These are phyloP conservation scores for Huntiella decipiens DNA, from an alignment of 2,329 filamentous ascomycete species.

Conservation along the genomic window DNA sequence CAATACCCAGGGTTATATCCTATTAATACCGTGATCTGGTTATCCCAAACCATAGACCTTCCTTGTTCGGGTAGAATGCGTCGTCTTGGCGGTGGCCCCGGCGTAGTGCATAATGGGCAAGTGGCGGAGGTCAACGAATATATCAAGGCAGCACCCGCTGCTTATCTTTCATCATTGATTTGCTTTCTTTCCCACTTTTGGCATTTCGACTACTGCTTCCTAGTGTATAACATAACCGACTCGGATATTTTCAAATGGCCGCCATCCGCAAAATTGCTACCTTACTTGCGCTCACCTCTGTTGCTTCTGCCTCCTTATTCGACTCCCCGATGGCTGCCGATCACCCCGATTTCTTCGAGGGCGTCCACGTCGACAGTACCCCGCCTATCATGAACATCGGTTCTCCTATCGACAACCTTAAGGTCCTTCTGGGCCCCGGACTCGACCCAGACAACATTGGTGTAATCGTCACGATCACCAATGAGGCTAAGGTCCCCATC, in stretches of 20 bases:
- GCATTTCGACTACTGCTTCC: background rate
- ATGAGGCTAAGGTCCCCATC: constrained; percentile 20
- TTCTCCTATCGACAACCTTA: background rate
- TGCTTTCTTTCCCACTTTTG: background rate
- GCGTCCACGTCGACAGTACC: no score
- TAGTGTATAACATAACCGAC: background rate
- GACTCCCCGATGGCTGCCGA: background rate
- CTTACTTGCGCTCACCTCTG: background rate
- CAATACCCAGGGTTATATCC: no score
- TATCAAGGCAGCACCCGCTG: background rate
- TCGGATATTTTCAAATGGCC: background rate
- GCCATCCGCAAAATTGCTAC: background rate
- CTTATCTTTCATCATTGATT: background rate
- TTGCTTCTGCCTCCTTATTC: background rate
- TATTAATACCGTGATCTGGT: no score
- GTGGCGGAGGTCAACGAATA: background rate
- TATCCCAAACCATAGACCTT: constrained; percentile 16
- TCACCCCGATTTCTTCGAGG: background rate
- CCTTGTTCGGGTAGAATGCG: background rate
- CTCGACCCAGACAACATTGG: constrained; percentile 15
- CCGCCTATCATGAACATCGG: background rate
- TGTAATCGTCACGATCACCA: constrained; percentile 22
- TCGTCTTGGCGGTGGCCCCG: background rate
- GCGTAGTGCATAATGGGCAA: background rate
- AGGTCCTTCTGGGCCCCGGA: background rate